Conservation (phyloP, 805 yeast genomes). For the Yarrowia phangngaensis region DNA sequence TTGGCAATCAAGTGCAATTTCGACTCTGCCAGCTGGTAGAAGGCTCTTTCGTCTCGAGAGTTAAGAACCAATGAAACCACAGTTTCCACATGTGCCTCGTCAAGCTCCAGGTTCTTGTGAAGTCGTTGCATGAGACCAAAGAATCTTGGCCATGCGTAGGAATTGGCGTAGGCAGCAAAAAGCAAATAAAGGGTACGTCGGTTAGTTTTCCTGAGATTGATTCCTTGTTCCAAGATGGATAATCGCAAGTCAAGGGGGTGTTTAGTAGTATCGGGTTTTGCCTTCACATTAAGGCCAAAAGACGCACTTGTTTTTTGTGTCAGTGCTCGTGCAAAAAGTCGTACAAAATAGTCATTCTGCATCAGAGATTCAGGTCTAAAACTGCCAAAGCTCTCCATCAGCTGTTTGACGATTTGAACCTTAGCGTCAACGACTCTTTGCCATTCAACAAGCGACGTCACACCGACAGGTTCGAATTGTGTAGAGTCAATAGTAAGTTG, state of each 20-base stretch:
- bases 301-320: conserved; percentile 34
- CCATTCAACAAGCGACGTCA: conserved; percentile 1
- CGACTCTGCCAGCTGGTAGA: neutral
- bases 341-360: neutral
- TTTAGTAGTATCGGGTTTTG: conserved; percentile 25
- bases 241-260: conserved; percentile 19
- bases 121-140: neutral
- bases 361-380: neutral
- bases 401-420: conserved; percentile 5
- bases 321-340: neutral
- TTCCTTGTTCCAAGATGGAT: neutral
- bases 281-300: conserved; percentile 28
- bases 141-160: conserved; percentile 2
- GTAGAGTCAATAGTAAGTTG: neutral
- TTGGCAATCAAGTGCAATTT: neutral
- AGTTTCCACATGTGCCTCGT: neutral
- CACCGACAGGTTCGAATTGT: conserved; percentile 8
- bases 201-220: conserved; percentile 1
- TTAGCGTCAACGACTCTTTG: conserved; percentile 16
- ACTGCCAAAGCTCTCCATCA: conserved; percentile 5
- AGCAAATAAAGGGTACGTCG: conserved; percentile 7
- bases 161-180: conserved; percentile 24
- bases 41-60: conserved; percentile 11
- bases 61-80: conserved; percentile 5
- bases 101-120: neutral